Conservation (phyloP, 371 early-diverging fungal species). For the Dentiscutata heterogama region DNA sequence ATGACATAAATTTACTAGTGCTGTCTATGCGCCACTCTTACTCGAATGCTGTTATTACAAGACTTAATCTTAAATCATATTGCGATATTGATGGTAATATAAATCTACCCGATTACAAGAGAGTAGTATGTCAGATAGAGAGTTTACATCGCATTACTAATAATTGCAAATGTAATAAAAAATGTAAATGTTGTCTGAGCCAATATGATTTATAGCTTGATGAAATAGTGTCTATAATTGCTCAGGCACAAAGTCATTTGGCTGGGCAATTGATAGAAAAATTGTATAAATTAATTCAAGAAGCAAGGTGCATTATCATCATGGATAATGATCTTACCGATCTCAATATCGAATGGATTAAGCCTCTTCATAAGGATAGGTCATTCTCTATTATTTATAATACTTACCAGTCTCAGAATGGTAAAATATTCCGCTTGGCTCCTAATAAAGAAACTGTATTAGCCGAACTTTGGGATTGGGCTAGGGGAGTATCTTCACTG, state of each 20-base stretch:
- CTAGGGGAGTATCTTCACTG: background rate
- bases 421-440: background rate
- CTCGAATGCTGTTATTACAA: slow-evolving; percentile 31
- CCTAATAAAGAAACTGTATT: background rate
- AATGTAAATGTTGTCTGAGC: slow-evolving; percentile 27
- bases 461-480: slow-evolving; percentile 21
- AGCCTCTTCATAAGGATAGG: background rate
- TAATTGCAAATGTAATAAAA: slow-evolving; percentile 34
- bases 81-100: slow-evolving; percentile 28
- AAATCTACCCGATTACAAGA: slow-evolving; percentile 33
- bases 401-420: slow-evolving; percentile 20
- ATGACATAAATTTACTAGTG: slow-evolving; percentile 21
- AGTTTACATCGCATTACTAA: slow-evolving; percentile 37
- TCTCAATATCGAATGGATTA: slow-evolving; percentile 36
- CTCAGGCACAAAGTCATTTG: slow-evolving; percentile 23
- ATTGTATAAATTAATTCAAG: slow-evolving; percentile 32
- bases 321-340: slow-evolving; percentile 38
- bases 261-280: background rate
- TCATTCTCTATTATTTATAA: slow-evolving; percentile 13
- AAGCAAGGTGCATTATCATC: slow-evolving; percentile 25
- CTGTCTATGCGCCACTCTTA: slow-evolving; percentile 22
- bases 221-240: slow-evolving; percentile 9
- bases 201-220: slow-evolving; percentile 33
- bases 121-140: slow-evolving; percentile 29
- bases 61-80: slow-evolving; percentile 43